phyloP scores from a whole-genome alignment of 257 asterid species.

The Nemophila menziesii region DNA sequence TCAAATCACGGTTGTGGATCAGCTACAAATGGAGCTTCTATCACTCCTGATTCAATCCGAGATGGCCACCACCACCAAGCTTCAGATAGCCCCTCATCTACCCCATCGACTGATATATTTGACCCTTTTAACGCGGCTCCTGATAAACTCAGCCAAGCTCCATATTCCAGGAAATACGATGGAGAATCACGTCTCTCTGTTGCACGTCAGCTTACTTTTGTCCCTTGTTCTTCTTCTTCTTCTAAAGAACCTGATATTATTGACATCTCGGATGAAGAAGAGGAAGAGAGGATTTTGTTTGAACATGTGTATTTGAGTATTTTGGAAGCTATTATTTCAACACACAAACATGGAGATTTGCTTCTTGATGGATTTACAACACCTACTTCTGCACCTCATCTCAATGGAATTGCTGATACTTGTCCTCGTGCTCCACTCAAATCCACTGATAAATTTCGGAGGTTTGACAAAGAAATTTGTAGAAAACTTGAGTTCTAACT shows the following conservation, averaged over 20 bases:
- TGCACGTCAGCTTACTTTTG: conserved; percentile 28
- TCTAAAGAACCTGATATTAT: conserved; percentile 2
- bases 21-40: conserved; percentile 4
- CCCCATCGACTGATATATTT: conserved; percentile 29
- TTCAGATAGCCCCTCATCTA: conserved; percentile 12
- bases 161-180: conserved; percentile 19
- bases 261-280: conserved; percentile 16
- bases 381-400: conserved; percentile 30
- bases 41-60: conserved; percentile 30
- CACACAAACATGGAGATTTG: conserved; percentile 12
- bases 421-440: conserved; percentile 51
- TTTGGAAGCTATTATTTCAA: conserved; percentile 27
- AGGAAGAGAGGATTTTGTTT: conserved; percentile 27
- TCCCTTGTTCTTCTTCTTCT: not conserved
- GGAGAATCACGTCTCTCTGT: conserved; percentile 22
- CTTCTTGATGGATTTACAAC: conserved; percentile 25
- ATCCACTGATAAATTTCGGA: conserved; percentile 15
- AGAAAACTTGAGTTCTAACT: conserved; percentile 44
- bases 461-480: conserved; percentile 33
- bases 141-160: conserved; percentile 33
- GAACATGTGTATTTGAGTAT: conserved; percentile 23
- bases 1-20: too few species aligned
- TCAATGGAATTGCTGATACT: conserved; percentile 31
- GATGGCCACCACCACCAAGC: conserved; percentile 6
- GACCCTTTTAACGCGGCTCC: conserved; percentile 51